Evolutionary conservation across 169 alveolate genomes (phyloP).

Genomic region (Eimeria maxima): DNA sequence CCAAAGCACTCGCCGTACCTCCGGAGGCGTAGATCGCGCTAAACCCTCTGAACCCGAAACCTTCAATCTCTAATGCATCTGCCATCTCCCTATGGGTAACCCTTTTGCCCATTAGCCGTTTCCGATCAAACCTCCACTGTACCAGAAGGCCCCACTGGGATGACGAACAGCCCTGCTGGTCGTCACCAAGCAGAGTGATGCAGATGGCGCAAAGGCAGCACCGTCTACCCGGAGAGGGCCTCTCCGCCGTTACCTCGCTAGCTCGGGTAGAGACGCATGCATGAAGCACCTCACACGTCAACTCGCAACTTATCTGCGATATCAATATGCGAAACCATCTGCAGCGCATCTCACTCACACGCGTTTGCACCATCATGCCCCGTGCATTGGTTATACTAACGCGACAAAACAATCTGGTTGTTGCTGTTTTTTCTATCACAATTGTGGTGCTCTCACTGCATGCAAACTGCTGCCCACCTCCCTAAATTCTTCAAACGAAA

Average conservation of each 20-base stretch:
- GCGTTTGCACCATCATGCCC: background rate
- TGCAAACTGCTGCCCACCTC: constrained; percentile 87
- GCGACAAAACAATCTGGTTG: background rate
- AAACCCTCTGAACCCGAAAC: background rate
- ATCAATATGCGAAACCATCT: constrained; percentile 90
- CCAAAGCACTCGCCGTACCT: constrained; percentile 52
- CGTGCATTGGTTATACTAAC: background rate
- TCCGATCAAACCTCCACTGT: background rate
- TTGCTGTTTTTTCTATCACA: background rate
- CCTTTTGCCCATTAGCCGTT: background rate
- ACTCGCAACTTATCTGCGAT: constrained; percentile 87
- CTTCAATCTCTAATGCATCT: background rate
- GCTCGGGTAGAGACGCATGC: background rate
- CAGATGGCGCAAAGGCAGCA: background rate
- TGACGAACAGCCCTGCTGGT: background rate
- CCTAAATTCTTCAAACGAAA: constrained; percentile 97
- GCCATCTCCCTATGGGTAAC: background rate
- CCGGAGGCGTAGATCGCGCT: constrained; percentile 39
- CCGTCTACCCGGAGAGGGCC: background rate
- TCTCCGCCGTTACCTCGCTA: background rate
- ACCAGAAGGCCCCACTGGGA: background rate
- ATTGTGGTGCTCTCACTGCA: background rate
- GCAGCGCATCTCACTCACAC: constrained; percentile 44
- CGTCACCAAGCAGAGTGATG: background rate
- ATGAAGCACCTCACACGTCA: constrained; percentile 80